Evolutionary conservation across 768 basidiomycete species (phyloP).

Genomic region (Mycena haematopus): DNA sequence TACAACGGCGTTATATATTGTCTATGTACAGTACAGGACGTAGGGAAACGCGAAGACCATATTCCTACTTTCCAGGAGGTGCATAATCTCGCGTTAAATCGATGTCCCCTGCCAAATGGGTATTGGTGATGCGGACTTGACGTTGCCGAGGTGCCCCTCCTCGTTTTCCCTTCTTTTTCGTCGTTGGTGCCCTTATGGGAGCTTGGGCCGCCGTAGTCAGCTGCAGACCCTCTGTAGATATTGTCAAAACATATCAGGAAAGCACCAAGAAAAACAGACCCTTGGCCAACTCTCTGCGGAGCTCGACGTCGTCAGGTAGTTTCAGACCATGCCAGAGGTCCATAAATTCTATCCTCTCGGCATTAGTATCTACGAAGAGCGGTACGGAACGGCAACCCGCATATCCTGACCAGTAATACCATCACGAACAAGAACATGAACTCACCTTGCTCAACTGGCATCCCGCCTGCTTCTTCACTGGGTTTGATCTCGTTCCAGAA

Average conservation of each 20-base stretch:
- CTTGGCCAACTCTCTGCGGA: conserved; percentile 76
- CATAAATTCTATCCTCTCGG: conserved; percentile 68
- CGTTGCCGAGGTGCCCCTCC: conserved; percentile 76
- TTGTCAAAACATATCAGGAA: not conserved
- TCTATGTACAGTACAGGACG: conserved; percentile 20
- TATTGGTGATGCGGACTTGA: conserved; percentile 85
- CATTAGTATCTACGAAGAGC: conserved; percentile 22
- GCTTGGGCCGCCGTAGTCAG: conserved; percentile 67
- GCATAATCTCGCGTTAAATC: conserved; percentile 81
- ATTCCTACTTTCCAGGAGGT: conserved; percentile 42
- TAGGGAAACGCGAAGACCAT: not conserved
- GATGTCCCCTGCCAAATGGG: conserved; percentile 85
- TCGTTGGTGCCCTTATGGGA: conserved; percentile 58
- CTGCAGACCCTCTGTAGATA: conserved; percentile 73
- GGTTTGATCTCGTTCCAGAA: conserved; percentile 92
- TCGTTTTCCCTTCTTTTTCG: conserved; percentile 83
- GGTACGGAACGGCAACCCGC: not conserved
- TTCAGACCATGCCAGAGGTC: conserved; percentile 87
- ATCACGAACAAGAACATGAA: conserved; percentile 18
- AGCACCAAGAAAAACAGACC: conserved; percentile 48
- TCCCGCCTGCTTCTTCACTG: conserved; percentile 72
- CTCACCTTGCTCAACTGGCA: conserved; percentile 81
- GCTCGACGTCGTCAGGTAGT: conserved; percentile 86
- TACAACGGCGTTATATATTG: conserved; percentile 2
- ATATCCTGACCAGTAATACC: not conserved